Conservation (phyloP, 176 grass and related monocot species). For the Saccharum officinarum region DNA sequence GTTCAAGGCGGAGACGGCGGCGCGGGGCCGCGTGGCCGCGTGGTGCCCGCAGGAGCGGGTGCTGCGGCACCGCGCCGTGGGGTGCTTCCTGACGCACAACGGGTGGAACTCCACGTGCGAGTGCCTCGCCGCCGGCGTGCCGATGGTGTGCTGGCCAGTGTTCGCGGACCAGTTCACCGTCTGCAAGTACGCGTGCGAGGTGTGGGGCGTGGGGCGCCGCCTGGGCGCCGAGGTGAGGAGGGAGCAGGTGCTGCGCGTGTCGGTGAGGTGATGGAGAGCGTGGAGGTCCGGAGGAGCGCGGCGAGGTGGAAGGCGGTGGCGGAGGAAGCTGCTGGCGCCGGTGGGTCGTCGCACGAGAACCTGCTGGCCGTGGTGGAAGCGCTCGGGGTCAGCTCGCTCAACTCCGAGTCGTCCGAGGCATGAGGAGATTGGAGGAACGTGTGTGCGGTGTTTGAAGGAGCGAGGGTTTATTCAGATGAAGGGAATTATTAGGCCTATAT, state of each 20-base stretch:
- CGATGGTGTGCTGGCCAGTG: slow-evolving; percentile 14
- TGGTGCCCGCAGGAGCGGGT: slow-evolving; percentile 61
- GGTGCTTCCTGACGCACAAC: slow-evolving; percentile 55
- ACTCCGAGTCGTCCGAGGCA: not conserved
- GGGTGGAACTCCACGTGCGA: slow-evolving; percentile 55
- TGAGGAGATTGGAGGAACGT: not conserved
- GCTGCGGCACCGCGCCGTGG: slow-evolving; percentile 42
- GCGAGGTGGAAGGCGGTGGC: not conserved
- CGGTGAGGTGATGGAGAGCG: not conserved
- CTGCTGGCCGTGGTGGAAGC: not conserved
- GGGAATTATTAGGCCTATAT: too few species aligned
- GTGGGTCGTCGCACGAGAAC: not conserved
- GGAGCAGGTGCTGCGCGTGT: not conserved
- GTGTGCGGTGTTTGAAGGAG: too few species aligned
- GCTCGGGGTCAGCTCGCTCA: not conserved
- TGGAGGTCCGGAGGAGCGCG: not conserved
- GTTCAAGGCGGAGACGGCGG: slow-evolving; percentile 38
- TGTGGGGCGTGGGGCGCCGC: not conserved
- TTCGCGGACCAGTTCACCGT: not conserved
- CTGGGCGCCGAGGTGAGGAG: not conserved
- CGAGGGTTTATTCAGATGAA: too few species aligned
- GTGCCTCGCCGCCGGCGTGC: slow-evolving; percentile 17
- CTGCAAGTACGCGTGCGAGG: slow-evolving; percentile 24
- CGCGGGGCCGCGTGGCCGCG: slow-evolving; percentile 20
- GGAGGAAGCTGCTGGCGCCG: not conserved